Evolutionary conservation across 164 flowering plant species (phyloP).

Genomic region (Chloranthus sessilifolius): DNA sequence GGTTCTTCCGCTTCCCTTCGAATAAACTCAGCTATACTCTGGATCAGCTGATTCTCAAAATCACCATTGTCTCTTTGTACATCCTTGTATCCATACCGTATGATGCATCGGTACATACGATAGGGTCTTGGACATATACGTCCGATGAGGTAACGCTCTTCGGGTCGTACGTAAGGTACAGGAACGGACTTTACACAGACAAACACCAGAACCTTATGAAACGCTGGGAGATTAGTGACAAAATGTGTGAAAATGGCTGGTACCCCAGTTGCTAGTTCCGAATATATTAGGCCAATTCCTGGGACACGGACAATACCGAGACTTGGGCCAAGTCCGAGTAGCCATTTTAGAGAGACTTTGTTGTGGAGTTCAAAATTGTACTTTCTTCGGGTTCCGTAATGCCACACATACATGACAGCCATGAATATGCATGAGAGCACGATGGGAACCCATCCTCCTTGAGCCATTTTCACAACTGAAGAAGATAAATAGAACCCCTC

Average conservation of each 20-base stretch:
- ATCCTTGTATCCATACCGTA: conserved; percentile 89
- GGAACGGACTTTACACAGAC: conserved; percentile 91
- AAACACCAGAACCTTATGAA: conserved; percentile 76
- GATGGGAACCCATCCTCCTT: conserved; percentile 90
- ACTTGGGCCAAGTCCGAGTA: conserved; percentile 80
- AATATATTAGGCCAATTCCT: conserved; percentile 84
- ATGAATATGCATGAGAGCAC: conserved; percentile 61
- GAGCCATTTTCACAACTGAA: conserved; percentile 64
- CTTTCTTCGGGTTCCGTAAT: conserved; percentile 77
- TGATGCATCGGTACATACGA: conserved; percentile 87
- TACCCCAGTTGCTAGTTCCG: conserved; percentile 83
- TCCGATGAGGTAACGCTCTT: conserved; percentile 85
- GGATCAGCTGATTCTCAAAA: conserved; percentile 74
- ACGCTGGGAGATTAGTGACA: conserved; percentile 88
- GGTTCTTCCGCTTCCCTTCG: conserved; percentile 81
- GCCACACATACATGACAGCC: conserved; percentile 75
- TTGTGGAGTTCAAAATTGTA: conserved; percentile 77
- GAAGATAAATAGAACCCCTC: conserved; percentile 69
- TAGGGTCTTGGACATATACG: conserved; percentile 78
- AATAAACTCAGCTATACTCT: conserved; percentile 80
- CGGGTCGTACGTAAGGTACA: conserved; percentile 75
- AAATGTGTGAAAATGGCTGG: conserved; percentile 89
- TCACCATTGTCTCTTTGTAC: conserved; percentile 65
- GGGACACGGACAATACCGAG: conserved; percentile 93
- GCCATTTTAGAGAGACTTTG: conserved; percentile 81